A percentile compares a stretch with the other conserved stretches of the same genome.
These are phyloP conservation scores for Phaseolus lunatus DNA, from an alignment of 306 rosid genomes.

Conservation along the genomic window DNA sequence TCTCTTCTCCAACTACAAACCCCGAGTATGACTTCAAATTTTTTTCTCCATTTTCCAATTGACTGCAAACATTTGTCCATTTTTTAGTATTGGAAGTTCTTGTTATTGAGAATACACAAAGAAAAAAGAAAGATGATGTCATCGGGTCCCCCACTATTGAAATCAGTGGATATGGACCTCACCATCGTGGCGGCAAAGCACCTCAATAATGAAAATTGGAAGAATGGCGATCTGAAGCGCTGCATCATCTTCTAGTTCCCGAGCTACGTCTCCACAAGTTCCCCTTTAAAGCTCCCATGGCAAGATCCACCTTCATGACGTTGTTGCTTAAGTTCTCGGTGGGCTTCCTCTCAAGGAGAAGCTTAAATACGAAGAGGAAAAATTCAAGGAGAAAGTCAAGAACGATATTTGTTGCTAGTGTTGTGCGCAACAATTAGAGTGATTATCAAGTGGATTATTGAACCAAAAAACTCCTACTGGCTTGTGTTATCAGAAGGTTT, in stretches of 20 bases:
- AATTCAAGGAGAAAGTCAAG: conserved; percentile 65
- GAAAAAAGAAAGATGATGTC: conserved; percentile 53
- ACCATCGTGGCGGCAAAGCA: conserved; percentile 83
- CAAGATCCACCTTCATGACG: conserved; percentile 77
- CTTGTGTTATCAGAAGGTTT: conserved; percentile 30
- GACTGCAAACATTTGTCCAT: no score
- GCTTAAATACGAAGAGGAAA: conserved; percentile 70
- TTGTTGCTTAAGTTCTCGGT: conserved; percentile 70
- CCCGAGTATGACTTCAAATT: no score
- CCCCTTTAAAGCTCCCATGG: conserved; percentile 77
- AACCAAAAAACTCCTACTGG: background rate
- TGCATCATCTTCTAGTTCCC: conserved; percentile 89
- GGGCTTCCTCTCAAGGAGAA: conserved; percentile 79
- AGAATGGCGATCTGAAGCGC: conserved; percentile 76
- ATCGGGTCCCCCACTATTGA: conserved; percentile 75
- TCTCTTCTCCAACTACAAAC: no score
- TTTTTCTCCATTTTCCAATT: no score
- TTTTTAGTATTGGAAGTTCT: background rate
- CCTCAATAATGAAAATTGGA: conserved; percentile 92
- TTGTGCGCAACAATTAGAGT: conserved; percentile 62
- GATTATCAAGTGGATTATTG: conserved; percentile 55
- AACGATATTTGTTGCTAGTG: conserved; percentile 49
- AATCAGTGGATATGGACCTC: conserved; percentile 74
- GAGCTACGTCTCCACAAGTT: conserved; percentile 73
- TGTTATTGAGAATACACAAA: background rate